Percentiles rank a stretch among this genome's conserved stretches.
These are phyloP conservation scores for Kazachstania kunashirensis DNA, from an alignment of 805 yeast species.

Conservation along the genomic window DNA sequence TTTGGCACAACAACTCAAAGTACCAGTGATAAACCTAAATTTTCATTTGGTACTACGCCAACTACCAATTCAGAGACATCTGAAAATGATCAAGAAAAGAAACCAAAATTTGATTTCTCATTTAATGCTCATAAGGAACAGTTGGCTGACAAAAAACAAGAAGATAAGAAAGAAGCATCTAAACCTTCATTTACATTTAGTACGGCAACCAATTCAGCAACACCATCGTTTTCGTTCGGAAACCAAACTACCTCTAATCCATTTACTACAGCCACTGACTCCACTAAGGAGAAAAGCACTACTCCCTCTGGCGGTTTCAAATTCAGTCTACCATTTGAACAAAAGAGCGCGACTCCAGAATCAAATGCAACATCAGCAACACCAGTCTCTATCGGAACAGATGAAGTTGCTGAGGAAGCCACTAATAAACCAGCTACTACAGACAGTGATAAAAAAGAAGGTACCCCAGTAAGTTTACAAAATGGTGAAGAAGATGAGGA, in stretches of 20 bases:
- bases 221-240: slow-evolving; percentile 13
- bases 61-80: background rate
- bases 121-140: background rate
- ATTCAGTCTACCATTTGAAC: slow-evolving; percentile 28
- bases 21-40: slow-evolving; percentile 3
- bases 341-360: slow-evolving; percentile 9
- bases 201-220: slow-evolving; percentile 1
- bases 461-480: slow-evolving; percentile 37
- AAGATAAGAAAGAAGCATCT: slow-evolving; percentile 1
- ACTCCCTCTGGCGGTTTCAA: slow-evolving; percentile 28
- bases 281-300: background rate
- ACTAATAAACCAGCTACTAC: slow-evolving; percentile 32
- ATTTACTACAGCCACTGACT: slow-evolving; percentile 6
- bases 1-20: background rate
- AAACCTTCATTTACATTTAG: slow-evolving; percentile 17
- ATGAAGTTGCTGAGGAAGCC: slow-evolving; percentile 35
- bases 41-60: slow-evolving; percentile 6
- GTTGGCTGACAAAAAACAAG: background rate
- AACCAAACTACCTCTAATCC: slow-evolving; percentile 8
- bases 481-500: slow-evolving; percentile 87
- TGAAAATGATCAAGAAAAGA: slow-evolving; percentile 2
- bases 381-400: slow-evolving; percentile 15
- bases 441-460: slow-evolving; percentile 29
- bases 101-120: slow-evolving; percentile 7
- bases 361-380: background rate